Evolutionary conservation across 2,329 filamentous ascomycete species (phyloP), one percentile per base, ranked within the genome.

Genomic region (Ophiostoma sp.): DNA sequence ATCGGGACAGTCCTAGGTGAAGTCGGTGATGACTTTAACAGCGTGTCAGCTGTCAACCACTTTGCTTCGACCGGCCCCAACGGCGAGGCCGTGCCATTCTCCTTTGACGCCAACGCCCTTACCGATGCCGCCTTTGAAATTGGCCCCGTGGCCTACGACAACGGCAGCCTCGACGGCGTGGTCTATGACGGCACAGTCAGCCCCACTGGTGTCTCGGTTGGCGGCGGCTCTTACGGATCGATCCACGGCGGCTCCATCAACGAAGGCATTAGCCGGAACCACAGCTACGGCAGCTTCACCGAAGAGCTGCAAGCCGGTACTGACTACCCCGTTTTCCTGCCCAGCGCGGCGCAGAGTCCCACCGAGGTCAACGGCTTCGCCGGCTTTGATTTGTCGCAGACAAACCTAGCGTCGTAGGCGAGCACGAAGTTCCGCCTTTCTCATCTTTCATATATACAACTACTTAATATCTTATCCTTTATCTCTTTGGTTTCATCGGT

Each of bases 1-100:
- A 36, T 28, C 15, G 75, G 73, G 0, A 73, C 68, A 5, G 71
- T 76, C 1, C 50, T 76, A 2, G 76, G 76, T 33, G 76, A 76
- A 33, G 68, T 75, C 1, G 15, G 59, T 2, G 70, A 74, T 12
- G 73, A 75, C 3, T 71, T 28, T 22, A n/a, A 25, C 61, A 15
- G 2, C 12, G 66, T 28, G 15, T n/a, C 31, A 2, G 9, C 28
- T 1, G 45, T 33, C 28, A 33, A 52, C 66, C 45, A 50, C 28
- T 50, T 50, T n/a, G 64, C 25, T 1, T 4, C 64, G 15, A 68
- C 42, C 0, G 64, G 17, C 6, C 39, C 45, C 66, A 25, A 33
- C 17, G 66, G 45, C 25, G 28, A 52, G 17, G 11, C 61, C 12
- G 6, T 66, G 11, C 42, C 42, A 9, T 69, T 52, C 5, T 22